These are phyloP conservation scores for Sanghuangporus weigelae DNA, from an alignment of 1,284 basidiomycete species.

Conservation along the genomic window DNA sequence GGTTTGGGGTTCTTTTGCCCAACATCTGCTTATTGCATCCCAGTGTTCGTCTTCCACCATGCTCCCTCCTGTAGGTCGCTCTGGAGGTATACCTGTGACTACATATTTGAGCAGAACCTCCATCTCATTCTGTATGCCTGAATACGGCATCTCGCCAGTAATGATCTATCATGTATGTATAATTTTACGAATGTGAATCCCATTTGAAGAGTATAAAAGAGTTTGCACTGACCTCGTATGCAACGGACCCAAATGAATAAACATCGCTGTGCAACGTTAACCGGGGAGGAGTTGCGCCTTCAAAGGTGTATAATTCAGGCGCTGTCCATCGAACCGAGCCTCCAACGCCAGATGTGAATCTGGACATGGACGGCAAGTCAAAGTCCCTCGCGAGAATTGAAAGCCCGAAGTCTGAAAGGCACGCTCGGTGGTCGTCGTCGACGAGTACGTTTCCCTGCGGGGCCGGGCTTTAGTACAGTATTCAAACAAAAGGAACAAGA, in stretches of 20 bases:
- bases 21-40: slow-evolving; percentile 7
- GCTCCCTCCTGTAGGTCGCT: slow-evolving; percentile 4
- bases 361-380: slow-evolving; percentile 12
- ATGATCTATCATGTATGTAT: background rate
- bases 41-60: slow-evolving; percentile 10
- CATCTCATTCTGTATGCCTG: slow-evolving; percentile 12
- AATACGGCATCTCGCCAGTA: slow-evolving; percentile 12
- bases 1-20: slow-evolving; percentile 11
- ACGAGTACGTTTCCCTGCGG: slow-evolving; percentile 9
- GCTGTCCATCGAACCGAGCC: slow-evolving; percentile 16
- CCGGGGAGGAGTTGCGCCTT: background rate
- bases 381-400: slow-evolving; percentile 14
- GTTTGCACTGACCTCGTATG: slow-evolving; percentile 2
- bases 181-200: background rate
- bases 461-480: background rate
- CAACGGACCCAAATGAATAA: slow-evolving; percentile 16
- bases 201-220: background rate
- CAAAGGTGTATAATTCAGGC: slow-evolving; percentile 14
- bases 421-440: slow-evolving; percentile 12
- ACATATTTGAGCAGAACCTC: slow-evolving; percentile 15
- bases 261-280: slow-evolving; percentile 10
- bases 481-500: background rate
- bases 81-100: slow-evolving; percentile 7
- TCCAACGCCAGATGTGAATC: slow-evolving; percentile 6
- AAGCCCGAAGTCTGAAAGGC: slow-evolving; percentile 15